Evolutionary conservation across 176 grass and related monocot genomes (phyloP).

Genomic region (Oryza glaberrima): DNA sequence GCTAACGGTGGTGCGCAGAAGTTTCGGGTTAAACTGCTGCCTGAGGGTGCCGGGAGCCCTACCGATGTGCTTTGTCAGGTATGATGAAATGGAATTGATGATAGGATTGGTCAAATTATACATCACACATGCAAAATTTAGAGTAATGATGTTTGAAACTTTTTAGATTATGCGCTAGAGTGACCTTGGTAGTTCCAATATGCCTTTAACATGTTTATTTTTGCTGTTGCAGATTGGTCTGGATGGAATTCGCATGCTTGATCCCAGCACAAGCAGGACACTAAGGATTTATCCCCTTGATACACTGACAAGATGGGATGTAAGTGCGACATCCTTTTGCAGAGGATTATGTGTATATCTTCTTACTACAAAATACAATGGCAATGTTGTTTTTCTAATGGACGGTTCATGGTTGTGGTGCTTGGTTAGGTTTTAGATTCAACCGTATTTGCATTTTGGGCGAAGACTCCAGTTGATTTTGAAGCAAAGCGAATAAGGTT

Average conservation of each 20-base stretch:
- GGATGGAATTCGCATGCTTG: slow-evolving; percentile 99
- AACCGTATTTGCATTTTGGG: slow-evolving; percentile 90
- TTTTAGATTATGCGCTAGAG: neutral
- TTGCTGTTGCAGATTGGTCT: slow-evolving; percentile 77
- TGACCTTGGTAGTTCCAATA: neutral
- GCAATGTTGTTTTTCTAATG: slow-evolving; percentile 26
- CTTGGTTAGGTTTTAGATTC: slow-evolving; percentile 79
- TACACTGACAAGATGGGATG: slow-evolving; percentile 86
- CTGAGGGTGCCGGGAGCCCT: slow-evolving; percentile 73
- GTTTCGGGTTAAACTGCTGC: slow-evolving; percentile 87
- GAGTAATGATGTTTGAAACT: neutral
- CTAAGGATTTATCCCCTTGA: slow-evolving; percentile 88
- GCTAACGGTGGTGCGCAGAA: slow-evolving; percentile 78
- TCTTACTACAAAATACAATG: neutral
- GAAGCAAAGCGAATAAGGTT: slow-evolving; percentile 87
- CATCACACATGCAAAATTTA: neutral
- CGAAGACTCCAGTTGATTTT: slow-evolving; percentile 81
- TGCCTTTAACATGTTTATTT: neutral
- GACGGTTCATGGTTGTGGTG: slow-evolving; percentile 8
- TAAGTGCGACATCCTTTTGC: slow-evolving; percentile 36
- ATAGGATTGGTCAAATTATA: slow-evolving; percentile 8
- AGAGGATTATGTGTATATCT: slow-evolving; percentile 4
- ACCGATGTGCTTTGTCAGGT: slow-evolving; percentile 98
- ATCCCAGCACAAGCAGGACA: slow-evolving; percentile 82
- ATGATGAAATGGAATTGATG: neutral